Evolutionary conservation across 345 rosid species (phyloP).

Genomic region (Reutealis trisperma): DNA sequence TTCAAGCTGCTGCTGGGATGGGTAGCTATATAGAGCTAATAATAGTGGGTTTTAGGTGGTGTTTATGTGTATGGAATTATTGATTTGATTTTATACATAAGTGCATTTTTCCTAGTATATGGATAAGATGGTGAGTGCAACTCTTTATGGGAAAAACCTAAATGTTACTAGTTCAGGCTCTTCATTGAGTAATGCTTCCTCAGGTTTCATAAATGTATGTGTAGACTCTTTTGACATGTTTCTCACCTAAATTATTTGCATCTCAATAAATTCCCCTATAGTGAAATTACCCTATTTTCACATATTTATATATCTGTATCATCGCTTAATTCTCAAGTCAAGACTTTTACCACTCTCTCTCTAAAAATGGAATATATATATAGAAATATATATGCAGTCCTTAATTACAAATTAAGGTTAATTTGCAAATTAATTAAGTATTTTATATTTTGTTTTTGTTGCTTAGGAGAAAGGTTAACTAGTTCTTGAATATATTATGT

Average conservation of each 20-base stretch:
- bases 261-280: conserved; percentile 5
- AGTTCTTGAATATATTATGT: background rate
- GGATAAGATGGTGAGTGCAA: conserved; percentile 34
- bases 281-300: conserved; percentile 5
- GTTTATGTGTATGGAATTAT: conserved; percentile 3
- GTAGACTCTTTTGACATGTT: conserved; percentile 21
- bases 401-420: background rate
- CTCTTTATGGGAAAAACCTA: conserved; percentile 41
- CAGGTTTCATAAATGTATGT: conserved; percentile 31
- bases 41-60: conserved; percentile 15
- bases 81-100: conserved; percentile 7
- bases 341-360: background rate
- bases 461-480: conserved; percentile 6
- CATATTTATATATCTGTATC: background rate
- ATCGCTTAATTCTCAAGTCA: background rate
- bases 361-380: background rate
- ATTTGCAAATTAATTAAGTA: background rate
- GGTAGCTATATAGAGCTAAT: conserved; percentile 27
- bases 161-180: conserved; percentile 49
- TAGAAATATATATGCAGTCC: background rate
- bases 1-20: conserved; percentile 56
- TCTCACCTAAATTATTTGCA: conserved; percentile 10
- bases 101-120: conserved; percentile 37
- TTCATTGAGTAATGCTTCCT: conserved; percentile 28
- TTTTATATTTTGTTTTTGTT: background rate